Evolutionary conservation across 306 rosid genomes (phyloP).

Genomic region (Phaseolus lunatus): DNA sequence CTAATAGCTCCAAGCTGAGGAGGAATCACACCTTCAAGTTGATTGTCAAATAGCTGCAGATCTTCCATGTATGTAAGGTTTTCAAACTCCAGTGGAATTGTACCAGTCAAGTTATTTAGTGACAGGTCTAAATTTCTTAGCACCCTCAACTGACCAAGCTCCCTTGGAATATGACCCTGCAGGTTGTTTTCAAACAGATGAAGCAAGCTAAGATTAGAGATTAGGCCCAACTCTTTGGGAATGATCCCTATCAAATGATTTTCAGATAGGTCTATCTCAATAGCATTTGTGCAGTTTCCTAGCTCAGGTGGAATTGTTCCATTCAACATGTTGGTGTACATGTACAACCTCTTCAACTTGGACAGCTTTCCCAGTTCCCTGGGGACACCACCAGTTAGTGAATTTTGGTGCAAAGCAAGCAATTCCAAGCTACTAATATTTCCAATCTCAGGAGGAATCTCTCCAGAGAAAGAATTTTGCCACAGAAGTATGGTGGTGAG

Average conservation of each 20-base stretch:
- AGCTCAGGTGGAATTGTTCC: conserved; percentile 72
- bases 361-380: conserved; percentile 66
- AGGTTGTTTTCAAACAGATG: conserved; percentile 76
- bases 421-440: conserved; percentile 63
- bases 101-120: conserved; percentile 71
- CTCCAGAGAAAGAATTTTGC: conserved; percentile 71
- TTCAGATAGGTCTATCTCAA: conserved; percentile 78
- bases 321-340: conserved; percentile 76
- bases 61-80: conserved; percentile 65
- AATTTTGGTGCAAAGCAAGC: conserved; percentile 73
- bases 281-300: conserved; percentile 70
- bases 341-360: conserved; percentile 58
- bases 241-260: conserved; percentile 65
- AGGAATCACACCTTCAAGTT: conserved; percentile 75
- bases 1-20: conserved; percentile 65
- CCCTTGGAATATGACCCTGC: conserved; percentile 67
- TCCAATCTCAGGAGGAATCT: conserved; percentile 75
- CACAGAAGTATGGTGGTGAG: conserved; percentile 70
- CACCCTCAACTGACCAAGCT: conserved; percentile 62
- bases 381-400: conserved; percentile 59
- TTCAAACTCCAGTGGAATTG: conserved; percentile 69
- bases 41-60: conserved; percentile 78
- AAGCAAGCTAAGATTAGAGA: conserved; percentile 66
- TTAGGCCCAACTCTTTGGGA: conserved; percentile 65
- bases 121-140: conserved; percentile 66